Percentiles rank a stretch among this genome's conserved stretches.
Conservation (phyloP, 345 rosid species). For the Passiflora organensis region DNA sequence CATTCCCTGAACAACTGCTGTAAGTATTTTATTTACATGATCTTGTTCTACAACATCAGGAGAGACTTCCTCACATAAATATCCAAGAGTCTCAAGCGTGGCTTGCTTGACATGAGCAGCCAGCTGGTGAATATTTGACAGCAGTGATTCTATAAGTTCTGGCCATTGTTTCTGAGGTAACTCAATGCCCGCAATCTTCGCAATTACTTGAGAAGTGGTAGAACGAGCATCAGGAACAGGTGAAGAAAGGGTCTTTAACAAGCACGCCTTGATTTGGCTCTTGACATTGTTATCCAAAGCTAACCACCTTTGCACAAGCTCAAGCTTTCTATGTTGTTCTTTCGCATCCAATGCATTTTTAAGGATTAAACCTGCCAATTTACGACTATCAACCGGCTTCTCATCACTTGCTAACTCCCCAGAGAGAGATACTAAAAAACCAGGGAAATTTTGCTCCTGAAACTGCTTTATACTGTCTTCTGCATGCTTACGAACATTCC, state of each 20-base stretch:
- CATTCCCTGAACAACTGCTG: slow-evolving; percentile 47
- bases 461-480: slow-evolving; percentile 66
- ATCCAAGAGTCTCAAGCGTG: slow-evolving; percentile 72
- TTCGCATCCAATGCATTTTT: slow-evolving; percentile 72
- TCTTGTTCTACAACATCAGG: slow-evolving; percentile 70
- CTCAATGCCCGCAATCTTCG: slow-evolving; percentile 71
- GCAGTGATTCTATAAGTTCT: slow-evolving; percentile 56
- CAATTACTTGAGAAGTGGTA: slow-evolving; percentile 67
- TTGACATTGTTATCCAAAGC: slow-evolving; percentile 49
- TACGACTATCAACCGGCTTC: slow-evolving; percentile 70
- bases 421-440: slow-evolving; percentile 57
- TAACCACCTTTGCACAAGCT: slow-evolving; percentile 71
- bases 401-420: slow-evolving; percentile 63
- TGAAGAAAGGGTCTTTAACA: slow-evolving; percentile 57
- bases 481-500: slow-evolving; percentile 59
- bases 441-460: slow-evolving; percentile 63
- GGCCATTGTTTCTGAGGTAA: slow-evolving; percentile 81
- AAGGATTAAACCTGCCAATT: slow-evolving; percentile 61
- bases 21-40: slow-evolving; percentile 68
- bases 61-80: slow-evolving; percentile 70
- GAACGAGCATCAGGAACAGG: slow-evolving; percentile 56
- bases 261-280: slow-evolving; percentile 49
- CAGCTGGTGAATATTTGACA: slow-evolving; percentile 59
- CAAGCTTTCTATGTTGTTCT: slow-evolving; percentile 60
- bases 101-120: slow-evolving; percentile 68